These are phyloP conservation scores for Castanea mollissima DNA, from an alignment of 306 rosid genomes.

Conservation along the genomic window DNA sequence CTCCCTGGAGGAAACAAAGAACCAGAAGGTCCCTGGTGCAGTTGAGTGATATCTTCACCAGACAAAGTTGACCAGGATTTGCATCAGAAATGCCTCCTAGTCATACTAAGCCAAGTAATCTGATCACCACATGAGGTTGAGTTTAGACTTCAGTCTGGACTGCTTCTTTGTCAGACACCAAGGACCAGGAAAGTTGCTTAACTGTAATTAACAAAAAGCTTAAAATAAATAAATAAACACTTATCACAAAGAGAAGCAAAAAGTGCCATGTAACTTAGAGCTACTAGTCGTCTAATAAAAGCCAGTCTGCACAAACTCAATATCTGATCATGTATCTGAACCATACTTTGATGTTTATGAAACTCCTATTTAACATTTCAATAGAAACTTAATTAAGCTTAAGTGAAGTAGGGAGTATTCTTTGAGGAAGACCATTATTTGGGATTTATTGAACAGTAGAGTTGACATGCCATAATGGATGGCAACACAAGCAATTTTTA, in stretches of 20 bases:
- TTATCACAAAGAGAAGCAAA: conserved; percentile 1
- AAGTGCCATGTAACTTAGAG: not conserved
- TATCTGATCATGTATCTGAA: not conserved
- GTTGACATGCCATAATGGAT: not conserved
- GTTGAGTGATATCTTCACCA: not conserved
- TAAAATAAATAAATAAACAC: not conserved
- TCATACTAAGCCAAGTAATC: not conserved
- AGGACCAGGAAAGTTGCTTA: conserved; percentile 79
- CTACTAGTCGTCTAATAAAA: not conserved
- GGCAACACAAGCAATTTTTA: not conserved
- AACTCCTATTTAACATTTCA: not conserved
- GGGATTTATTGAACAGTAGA: not conserved
- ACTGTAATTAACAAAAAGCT: conserved; percentile 34
- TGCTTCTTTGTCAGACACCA: conserved; percentile 81
- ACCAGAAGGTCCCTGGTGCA: not conserved
- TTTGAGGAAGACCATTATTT: conserved; percentile 6
- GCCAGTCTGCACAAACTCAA: conserved; percentile 8
- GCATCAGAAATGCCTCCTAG: not conserved
- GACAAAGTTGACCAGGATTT: not conserved
- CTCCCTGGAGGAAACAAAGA: no score
- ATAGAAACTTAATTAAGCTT: not conserved
- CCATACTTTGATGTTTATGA: not conserved
- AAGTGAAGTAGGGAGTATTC: not conserved
- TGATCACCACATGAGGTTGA: conserved; percentile 58
- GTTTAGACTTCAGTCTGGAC: conserved; percentile 56